Base-by-base conservation (phyloP, 176 grass and related monocot species). In the Rhynchospora breviuscula region DNA sequence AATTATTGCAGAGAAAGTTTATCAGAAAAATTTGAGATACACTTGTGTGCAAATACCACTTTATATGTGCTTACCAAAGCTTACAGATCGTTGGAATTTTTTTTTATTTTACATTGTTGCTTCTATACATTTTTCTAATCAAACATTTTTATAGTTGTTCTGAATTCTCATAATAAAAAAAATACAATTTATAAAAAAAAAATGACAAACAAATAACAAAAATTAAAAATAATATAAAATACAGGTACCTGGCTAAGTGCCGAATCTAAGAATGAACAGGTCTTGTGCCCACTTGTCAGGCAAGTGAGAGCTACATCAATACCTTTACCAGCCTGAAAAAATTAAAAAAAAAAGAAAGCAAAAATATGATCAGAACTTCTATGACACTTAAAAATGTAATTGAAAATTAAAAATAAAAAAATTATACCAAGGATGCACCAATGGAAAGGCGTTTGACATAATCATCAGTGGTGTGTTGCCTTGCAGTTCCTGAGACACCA, bases 391-490 rank as follows among this genome's bases (percentile, higher is more conserved):
- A 26, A 63, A 23, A 63, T 2, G n/a, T 47, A 15, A 71, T 46
- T 7, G 22, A 31, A 54, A 56, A 56, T 29, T 56, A 56, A 6
- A 77, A 13, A 54, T 0, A 31, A 76, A 75, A 1, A 4, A 31
- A 12, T 63, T 58, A 48, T 31, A 97, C 94, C 92, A 92, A 54
- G 45, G 84, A 92, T 25, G 87, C 81, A 80, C 94, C 94, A 86
- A 90, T 83, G 61, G 90, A 89, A 85, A 94, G 90, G 71, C 94
- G 90, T 88, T 97, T 97, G 1, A 88, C 69, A 66, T 94, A 97
- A 74, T 97, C 94, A 85, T 97, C 86, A 83, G 94, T 94, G 31
- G 94, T 97, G 57, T 94, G 92, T 40, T 97, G 92, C 69, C 86
- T 86, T 47, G 94, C 90, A 8, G 94, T 97, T 72, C 94, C 92